Base-by-base conservation (phyloP, 1,284 basidiomycete genomes). In the Cystobasidiaceae sp. region DNA sequence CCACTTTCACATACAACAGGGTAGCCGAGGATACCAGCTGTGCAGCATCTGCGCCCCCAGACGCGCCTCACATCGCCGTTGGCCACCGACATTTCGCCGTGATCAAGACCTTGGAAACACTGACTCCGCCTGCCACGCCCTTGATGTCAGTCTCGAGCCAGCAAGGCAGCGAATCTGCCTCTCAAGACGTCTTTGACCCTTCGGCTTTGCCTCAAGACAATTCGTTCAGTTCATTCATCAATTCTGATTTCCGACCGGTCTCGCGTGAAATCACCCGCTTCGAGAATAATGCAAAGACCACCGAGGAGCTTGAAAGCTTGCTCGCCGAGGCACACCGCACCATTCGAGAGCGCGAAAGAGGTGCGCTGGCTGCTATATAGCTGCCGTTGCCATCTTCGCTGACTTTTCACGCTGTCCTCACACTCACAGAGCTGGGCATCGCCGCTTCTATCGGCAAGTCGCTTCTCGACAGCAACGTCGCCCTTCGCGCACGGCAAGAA, bases 101-200 rank as follows among this genome's bases (percentile, higher is more conserved):
- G 45, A n/a, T 11, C 33, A n/a, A 34, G 45, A 51, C 56, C 43
- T 43, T 71, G 64, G 51, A 56, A 34, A 54, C 51, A 23, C 56
- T 41, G 28, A 55, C 37, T 13, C 28, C 67, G 33, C 63, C 73
- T 60, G 68, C 58, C 33, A 69, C 71, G 55, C 70, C 68, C 41
- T 51, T 44, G 33, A 25, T 66, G 1, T 3, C 71, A 90, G 88
- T 88, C 90, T 75, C 88, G 88, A n/a, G n/a, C 71, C 81, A 89
- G 71, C 88, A 88, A 8, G 88, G 90, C 74, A 86, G 87, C 72
- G 88, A 90, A 75, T 82, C 82, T 69, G 90, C 88, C 79, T 81
- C 82, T 11, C 71, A 3, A 19, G 19, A 23, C 30, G 19, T 37
- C 3, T 2, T 23, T 19, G n/a, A 4, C 23, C 28, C 28, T 37